A percentile compares a stretch with the other conserved stretches of the same genome.
These are phyloP conservation scores for Penicillium ochrochloron DNA, from an alignment of 495 filamentous ascomycete genomes.

Conservation along the genomic window DNA sequence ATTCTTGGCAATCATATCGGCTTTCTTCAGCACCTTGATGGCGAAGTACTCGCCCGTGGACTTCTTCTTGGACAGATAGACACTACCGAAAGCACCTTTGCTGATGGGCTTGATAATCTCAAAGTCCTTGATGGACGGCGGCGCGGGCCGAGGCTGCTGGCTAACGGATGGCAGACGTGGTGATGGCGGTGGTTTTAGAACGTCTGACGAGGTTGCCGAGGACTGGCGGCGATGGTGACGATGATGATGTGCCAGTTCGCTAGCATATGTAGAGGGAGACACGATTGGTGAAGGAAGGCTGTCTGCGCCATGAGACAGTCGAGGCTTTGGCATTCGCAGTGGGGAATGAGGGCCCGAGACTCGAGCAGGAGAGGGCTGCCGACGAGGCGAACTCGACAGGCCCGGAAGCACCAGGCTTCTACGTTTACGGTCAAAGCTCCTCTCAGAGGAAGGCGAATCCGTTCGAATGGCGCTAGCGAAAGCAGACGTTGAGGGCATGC, in stretches of 20 bases:
- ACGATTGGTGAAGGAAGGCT: conserved; percentile 81
- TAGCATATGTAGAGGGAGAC: conserved; percentile 80
- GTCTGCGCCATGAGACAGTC: conserved; percentile 74
- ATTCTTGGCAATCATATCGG: conserved; percentile 99
- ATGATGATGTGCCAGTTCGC: conserved; percentile 69
- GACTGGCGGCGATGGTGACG: conserved; percentile 91
- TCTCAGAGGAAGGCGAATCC: conserved; percentile 89
- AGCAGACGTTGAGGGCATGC: conserved; percentile 74
- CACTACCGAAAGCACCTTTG: conserved; percentile 97
- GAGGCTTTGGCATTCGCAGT: conserved; percentile 82
- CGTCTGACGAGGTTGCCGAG: conserved; percentile 80
- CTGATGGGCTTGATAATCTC: conserved; percentile 99
- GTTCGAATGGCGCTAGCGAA: conserved; percentile 71
- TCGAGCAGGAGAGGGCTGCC: conserved; percentile 85
- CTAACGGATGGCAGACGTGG: conserved; percentile 73
- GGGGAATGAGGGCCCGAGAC: conserved; percentile 80
- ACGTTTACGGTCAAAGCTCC: conserved; percentile 80
- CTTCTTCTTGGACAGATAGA: conserved; percentile 97
- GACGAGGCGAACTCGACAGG: conserved; percentile 70
- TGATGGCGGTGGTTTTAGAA: conserved; percentile 72
- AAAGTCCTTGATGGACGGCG: conserved; percentile 97
- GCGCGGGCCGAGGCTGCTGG: conserved; percentile 80
- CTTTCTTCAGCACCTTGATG: conserved; percentile 97
- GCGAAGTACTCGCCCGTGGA: conserved; percentile 97
- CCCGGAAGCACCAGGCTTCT: conserved; percentile 80